phyloP scores from a whole-genome alignment of 192 early-diverging fungal species.

The Linnemannia elongata region DNA sequence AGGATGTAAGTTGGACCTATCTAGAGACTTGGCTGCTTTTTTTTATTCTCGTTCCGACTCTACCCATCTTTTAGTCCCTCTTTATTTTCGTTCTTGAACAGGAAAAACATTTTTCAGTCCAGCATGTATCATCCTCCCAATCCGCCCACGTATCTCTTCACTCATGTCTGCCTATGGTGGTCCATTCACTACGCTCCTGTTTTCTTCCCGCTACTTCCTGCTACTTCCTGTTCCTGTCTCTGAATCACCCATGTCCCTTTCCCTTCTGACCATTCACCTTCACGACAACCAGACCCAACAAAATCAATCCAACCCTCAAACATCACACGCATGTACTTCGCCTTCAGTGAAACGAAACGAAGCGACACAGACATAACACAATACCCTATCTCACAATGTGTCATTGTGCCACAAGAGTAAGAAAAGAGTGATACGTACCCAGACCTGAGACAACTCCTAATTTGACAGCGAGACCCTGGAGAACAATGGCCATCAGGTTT shows the following conservation, averaged over 20 bases:
- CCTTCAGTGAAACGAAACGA: neutral
- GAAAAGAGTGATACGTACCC: slow-evolving; percentile 44
- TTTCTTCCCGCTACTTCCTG: no score
- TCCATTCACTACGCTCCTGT: neutral
- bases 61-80: neutral
- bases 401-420: neutral
- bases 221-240: neutral
- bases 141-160: no score
- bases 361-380: neutral
- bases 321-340: neutral
- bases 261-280: neutral
- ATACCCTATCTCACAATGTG: neutral
- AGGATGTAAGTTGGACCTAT: neutral
- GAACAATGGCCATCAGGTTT: slow-evolving; percentile 80
- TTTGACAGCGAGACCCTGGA: slow-evolving; percentile 84
- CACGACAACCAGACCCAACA: neutral
- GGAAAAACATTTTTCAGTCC: neutral
- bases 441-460: slow-evolving; percentile 81
- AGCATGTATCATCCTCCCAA: neutral
- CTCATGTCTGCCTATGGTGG: no score
- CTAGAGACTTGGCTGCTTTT: neutral
- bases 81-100: neutral
- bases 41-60: neutral
- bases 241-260: neutral
- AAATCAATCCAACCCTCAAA: neutral